Percentiles rank a stretch among this genome's conserved stretches.
These are phyloP conservation scores for Malus hybrid DNA, from an alignment of 331 rosid genomes.

Conservation along the genomic window DNA sequence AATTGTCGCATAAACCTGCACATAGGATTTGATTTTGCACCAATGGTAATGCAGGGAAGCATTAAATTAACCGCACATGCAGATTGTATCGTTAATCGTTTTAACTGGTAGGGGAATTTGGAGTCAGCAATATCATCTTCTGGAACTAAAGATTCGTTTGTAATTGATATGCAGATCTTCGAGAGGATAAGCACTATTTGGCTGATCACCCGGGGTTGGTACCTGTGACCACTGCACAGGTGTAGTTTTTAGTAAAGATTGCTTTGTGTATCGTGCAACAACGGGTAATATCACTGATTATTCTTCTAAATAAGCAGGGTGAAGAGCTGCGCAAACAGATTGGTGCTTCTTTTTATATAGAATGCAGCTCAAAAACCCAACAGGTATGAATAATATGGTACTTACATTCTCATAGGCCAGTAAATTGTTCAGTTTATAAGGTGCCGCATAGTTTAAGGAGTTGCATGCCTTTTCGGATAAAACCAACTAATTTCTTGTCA, in stretches of 20 bases:
- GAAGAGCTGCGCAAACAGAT: slow-evolving; percentile 93
- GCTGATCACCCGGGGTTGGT: slow-evolving; percentile 87
- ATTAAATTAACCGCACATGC: neutral
- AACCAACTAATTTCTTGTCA: neutral
- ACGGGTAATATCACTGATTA: slow-evolving; percentile 12
- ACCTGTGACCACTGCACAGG: slow-evolving; percentile 88
- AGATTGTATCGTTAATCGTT: neutral
- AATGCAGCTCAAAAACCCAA: slow-evolving; percentile 98
- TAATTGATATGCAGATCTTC: slow-evolving; percentile 57
- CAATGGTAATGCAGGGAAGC: neutral
- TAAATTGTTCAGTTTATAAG: neutral
- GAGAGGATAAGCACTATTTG: slow-evolving; percentile 84
- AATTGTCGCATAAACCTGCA: neutral
- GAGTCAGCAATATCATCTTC: slow-evolving; percentile 1
- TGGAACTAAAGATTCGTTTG: slow-evolving; percentile 15
- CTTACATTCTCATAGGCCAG: neutral
- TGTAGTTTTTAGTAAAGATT: slow-evolving; percentile 15
- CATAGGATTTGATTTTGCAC: neutral
- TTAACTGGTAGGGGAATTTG: neutral
- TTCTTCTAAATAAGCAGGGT: slow-evolving; percentile 43
- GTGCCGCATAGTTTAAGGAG: neutral
- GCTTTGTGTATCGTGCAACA: slow-evolving; percentile 4
- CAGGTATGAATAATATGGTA: slow-evolving; percentile 41
- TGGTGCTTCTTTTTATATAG: slow-evolving; percentile 74
- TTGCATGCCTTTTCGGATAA: neutral